Base-by-base conservation (phyloP, 1,284 basidiomycete species). In the Trametes pubescens region DNA sequence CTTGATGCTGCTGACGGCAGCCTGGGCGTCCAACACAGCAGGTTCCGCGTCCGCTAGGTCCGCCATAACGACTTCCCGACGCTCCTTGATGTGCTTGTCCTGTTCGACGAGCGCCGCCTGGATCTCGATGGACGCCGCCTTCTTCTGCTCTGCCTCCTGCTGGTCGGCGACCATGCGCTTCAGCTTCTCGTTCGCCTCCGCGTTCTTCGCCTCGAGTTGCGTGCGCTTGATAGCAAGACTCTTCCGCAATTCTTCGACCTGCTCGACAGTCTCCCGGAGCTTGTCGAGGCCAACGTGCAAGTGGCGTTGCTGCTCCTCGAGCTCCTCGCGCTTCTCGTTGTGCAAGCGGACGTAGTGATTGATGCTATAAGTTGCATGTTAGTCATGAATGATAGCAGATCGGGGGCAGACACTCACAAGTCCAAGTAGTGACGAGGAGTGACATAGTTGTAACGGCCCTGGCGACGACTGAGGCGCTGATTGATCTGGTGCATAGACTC, bases 301-400 rank as follows among this genome's bases (percentile, higher is more conserved):
- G 81, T 99, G 98, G 38, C 98, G 92, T 74, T 99, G 98, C 77
- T 99, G 96, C 75, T 99, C 98, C 77, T 99, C 98, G 29, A 99
- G 85, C 74, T 98, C 95, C 70, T 98, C 96, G n/a, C 96, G 92
- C 79, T 99, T 99, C 79, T 99, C 96, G 62, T 91, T 94, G 73
- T 96, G 96, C 35, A 99, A 86, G n/a, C 91, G 87, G 40, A 99
- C 96, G 73, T 98, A 99, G 72, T 99, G 96, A 70, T 98, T 94
- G 79, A 99, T 97, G 75, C 95, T 96, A 54, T 47, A 59, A 54
- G 55, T 26, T 18, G 40, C 51, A 8, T 32, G 37, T 68, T 7
- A 63, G 53, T 66, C 32, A 7, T 16, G 0, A 13, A 73, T 62
- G 70, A 43, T 71, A 56, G n/a, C 44, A 43, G 61, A 26, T 18